A percentile compares a stretch with the other conserved stretches of the same genome.
Conservation (phyloP, 805 yeast genomes). For the Kuraishia piskuri region DNA sequence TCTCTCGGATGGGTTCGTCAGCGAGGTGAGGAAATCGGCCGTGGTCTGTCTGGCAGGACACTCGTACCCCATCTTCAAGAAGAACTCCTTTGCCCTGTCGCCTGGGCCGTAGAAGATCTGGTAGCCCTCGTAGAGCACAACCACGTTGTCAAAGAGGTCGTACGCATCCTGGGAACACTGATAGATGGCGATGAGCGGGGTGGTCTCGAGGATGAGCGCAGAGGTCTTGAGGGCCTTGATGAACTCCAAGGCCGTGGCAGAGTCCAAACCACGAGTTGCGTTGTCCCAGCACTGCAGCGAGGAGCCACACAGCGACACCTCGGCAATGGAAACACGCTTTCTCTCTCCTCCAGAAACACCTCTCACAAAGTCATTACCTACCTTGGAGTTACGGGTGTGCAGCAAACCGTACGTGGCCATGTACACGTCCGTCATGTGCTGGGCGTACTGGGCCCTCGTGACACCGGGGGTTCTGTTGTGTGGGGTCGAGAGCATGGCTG, state of each 20-base stretch:
- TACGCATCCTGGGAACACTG: slow-evolving; percentile 37
- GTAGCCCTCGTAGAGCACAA: slow-evolving; percentile 33
- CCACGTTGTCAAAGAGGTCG: slow-evolving; percentile 33
- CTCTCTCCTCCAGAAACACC: slow-evolving; percentile 67
- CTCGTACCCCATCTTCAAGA: slow-evolving; percentile 34
- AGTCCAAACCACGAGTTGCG: slow-evolving; percentile 63
- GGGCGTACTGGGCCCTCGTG: slow-evolving; percentile 44
- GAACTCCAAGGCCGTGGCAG: slow-evolving; percentile 63
- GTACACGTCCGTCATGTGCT: slow-evolving; percentile 42
- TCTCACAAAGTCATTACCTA: slow-evolving; percentile 54
- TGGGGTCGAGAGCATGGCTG: slow-evolving; percentile 56
- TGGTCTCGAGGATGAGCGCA: slow-evolving; percentile 38
- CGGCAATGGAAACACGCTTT: slow-evolving; percentile 58
- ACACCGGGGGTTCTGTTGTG: slow-evolving; percentile 51
- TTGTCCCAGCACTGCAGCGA: slow-evolving; percentile 56
- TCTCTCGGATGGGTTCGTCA: slow-evolving; percentile 19
- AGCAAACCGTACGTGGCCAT: slow-evolving; percentile 42
- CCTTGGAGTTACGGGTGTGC: slow-evolving; percentile 49
- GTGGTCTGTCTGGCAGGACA: slow-evolving; percentile 40
- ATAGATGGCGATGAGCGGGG: slow-evolving; percentile 44
- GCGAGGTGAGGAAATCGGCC: slow-evolving; percentile 36
- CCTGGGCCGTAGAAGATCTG: slow-evolving; percentile 33
- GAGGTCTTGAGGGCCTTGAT: slow-evolving; percentile 48
- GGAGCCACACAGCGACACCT: slow-evolving; percentile 30
- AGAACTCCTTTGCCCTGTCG: slow-evolving; percentile 27